A percentile compares a stretch with the other conserved stretches of the same genome.
Conservation (phyloP, 2,329 filamentous ascomycete species). For the Trichothecium roseum region DNA sequence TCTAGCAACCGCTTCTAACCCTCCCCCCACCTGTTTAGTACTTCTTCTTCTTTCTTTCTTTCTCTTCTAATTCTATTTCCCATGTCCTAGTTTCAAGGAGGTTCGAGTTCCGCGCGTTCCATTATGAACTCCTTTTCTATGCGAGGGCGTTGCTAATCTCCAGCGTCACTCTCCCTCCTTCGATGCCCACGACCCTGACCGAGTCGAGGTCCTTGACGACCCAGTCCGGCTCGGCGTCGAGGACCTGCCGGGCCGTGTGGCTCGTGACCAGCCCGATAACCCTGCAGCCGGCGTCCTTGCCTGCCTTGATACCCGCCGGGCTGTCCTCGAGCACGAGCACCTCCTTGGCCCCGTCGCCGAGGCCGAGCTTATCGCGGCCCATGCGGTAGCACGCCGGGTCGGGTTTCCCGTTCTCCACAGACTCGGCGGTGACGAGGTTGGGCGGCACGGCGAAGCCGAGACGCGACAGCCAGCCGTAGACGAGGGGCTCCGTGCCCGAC, state of each 20-base stretch:
- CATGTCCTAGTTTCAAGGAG: no score
- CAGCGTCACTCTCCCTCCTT: slow-evolving; percentile 51
- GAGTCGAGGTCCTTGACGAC: slow-evolving; percentile 71
- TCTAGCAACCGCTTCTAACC: no score
- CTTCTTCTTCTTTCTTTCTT: neutral
- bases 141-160: slow-evolving; percentile 55
- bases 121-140: slow-evolving; percentile 10
- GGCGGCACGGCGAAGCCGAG: slow-evolving; percentile 55
- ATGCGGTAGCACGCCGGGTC: slow-evolving; percentile 65
- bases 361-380: slow-evolving; percentile 50
- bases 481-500: slow-evolving; percentile 57
- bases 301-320: slow-evolving; percentile 72
- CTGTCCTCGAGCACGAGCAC: slow-evolving; percentile 82
- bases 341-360: slow-evolving; percentile 33
- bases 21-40: neutral
- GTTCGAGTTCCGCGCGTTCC: no score
- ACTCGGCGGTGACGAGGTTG: slow-evolving; percentile 64
- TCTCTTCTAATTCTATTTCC: no score
- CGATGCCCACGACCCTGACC: slow-evolving; percentile 50
- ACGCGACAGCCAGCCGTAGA: slow-evolving; percentile 61
- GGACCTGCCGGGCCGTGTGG: slow-evolving; percentile 63
- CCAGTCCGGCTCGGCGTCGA: slow-evolving; percentile 75
- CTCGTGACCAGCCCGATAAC: slow-evolving; percentile 81
- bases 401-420: slow-evolving; percentile 65
- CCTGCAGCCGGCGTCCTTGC: slow-evolving; percentile 76